Percentiles rank a stretch among this genome's conserved stretches.
Evolutionary conservation across 805 yeast species (phyloP).

Genomic region (Pichia paraexigua): DNA sequence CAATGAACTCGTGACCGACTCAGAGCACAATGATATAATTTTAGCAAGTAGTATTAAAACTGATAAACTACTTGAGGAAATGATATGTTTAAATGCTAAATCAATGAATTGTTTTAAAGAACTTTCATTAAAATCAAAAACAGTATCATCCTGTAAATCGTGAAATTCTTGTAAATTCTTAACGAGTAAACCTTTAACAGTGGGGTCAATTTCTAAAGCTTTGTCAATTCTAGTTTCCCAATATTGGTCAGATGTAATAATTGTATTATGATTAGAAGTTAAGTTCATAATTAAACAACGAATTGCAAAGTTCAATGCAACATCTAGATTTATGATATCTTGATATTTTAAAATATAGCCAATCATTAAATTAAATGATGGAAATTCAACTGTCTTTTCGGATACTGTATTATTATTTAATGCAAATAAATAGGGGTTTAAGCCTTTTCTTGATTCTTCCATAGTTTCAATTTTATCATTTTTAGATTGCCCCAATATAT

Average conservation of each 20-base stretch:
- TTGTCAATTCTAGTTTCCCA: constrained; percentile 67
- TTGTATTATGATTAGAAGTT: constrained; percentile 40
- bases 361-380: constrained; percentile 41
- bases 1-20: constrained; percentile 12
- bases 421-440: constrained; percentile 56
- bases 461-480: constrained; percentile 60
- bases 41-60: constrained; percentile 16
- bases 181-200: constrained; percentile 32
- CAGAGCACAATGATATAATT: constrained; percentile 20
- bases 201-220: constrained; percentile 54
- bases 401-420: background rate
- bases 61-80: constrained; percentile 2
- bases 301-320: constrained; percentile 45
- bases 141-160: constrained; percentile 14
- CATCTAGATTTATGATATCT: constrained; percentile 16
- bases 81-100: constrained; percentile 26
- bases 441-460: constrained; percentile 73
- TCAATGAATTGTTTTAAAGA: constrained; percentile 22
- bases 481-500: constrained; percentile 49
- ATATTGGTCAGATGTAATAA: constrained; percentile 59
- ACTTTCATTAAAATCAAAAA: constrained; percentile 2
- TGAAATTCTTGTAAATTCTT: constrained; percentile 10
- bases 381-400: constrained; percentile 38
- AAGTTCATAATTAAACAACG: constrained; percentile 63
- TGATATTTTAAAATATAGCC: constrained; percentile 21